phyloP scores from a whole-genome alignment of 2,329 filamentous ascomycete genomes.

The Stagonosporopsis rhizophila region DNA sequence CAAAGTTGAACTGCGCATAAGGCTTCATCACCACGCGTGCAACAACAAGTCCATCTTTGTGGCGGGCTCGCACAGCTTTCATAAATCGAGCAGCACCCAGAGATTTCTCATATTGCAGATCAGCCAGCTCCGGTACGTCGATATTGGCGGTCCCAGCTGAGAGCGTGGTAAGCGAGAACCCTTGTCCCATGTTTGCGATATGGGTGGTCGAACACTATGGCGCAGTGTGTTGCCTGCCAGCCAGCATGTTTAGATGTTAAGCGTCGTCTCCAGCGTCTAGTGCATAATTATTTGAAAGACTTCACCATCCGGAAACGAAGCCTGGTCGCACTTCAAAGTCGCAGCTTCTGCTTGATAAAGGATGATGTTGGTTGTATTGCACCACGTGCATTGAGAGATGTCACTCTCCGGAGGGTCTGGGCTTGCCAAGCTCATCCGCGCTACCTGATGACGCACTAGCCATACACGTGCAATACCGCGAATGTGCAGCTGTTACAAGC shows the following conservation, averaged over 20 bases:
- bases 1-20: conserved; percentile 80
- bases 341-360: conserved; percentile 1
- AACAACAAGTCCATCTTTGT: conserved; percentile 88
- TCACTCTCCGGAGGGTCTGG: conserved; percentile 25
- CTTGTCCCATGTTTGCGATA: conserved; percentile 80
- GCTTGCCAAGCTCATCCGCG: conserved; percentile 4
- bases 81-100: conserved; percentile 93
- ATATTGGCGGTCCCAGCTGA: conserved; percentile 92
- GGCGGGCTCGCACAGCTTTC: conserved; percentile 91
- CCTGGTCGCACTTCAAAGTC: background rate
- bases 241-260: conserved; percentile 36
- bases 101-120: conserved; percentile 89
- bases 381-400: conserved; percentile 28
- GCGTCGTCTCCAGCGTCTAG: background rate
- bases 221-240: conserved; percentile 32
- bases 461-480: background rate
- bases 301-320: background rate
- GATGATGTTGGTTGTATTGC: background rate
- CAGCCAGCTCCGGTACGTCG: conserved; percentile 88
- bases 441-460: conserved; percentile 15
- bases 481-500: background rate
- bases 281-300: background rate
- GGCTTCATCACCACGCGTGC: conserved; percentile 96
- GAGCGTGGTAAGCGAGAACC: conserved; percentile 90
- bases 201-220: conserved; percentile 26